Conservation (phyloP, 2,329 filamentous ascomycete genomes). For the Nemania sp. region DNA sequence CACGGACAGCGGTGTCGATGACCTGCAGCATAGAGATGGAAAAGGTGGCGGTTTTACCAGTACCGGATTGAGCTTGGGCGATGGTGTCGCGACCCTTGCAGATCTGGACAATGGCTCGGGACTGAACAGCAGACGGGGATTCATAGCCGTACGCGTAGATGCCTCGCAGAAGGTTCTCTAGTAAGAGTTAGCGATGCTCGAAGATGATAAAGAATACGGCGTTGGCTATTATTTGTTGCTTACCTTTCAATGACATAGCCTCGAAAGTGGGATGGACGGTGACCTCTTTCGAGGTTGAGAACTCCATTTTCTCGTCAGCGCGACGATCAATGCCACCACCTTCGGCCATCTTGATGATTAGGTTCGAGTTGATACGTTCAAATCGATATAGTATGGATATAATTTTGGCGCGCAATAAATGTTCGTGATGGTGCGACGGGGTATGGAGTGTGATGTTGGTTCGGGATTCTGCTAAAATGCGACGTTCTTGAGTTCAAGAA, state of each 20-base stretch:
- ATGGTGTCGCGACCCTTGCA: conserved; percentile 99
- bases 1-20: conserved; percentile 91
- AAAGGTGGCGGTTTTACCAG: conserved; percentile 96
- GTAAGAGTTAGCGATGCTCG: conserved; percentile 11
- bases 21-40: conserved; percentile 96
- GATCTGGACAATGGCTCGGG: conserved; percentile 96
- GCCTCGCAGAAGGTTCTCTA: conserved; percentile 92
- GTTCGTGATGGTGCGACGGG: neutral
- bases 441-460: neutral
- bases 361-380: neutral
- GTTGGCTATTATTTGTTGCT: conserved; percentile 33
- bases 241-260: conserved; percentile 93
- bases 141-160: conserved; percentile 99
- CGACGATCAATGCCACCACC: conserved; percentile 83
- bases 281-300: conserved; percentile 97
- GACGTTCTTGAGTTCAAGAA: conserved; percentile 7
- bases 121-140: conserved; percentile 96
- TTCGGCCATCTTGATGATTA: conserved; percentile 80
- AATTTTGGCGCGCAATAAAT: neutral
- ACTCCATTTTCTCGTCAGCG: conserved; percentile 96
- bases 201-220: neutral
- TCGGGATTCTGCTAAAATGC: conserved; percentile 2
- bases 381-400: too few species aligned
- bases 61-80: conserved; percentile 96
- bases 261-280: conserved; percentile 94